These are phyloP conservation scores for Chalciporus piperatus DNA, from an alignment of 768 basidiomycete genomes.

Conservation along the genomic window DNA sequence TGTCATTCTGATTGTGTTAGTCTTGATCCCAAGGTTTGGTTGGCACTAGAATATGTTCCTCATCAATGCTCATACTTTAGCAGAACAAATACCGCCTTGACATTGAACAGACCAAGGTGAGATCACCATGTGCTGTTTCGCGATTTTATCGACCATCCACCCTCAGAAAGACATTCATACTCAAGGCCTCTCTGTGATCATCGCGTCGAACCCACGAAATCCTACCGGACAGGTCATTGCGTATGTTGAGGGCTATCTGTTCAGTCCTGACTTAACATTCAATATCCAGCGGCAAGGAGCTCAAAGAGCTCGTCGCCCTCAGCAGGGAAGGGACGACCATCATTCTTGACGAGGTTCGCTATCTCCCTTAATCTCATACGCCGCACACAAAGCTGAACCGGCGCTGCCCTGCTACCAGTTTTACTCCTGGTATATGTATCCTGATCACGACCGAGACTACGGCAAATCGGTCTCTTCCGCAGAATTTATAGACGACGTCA, in stretches of 20 bases:
- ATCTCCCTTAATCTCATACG: background rate
- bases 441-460: constrained; percentile 66
- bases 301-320: constrained; percentile 74
- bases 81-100: constrained; percentile 72
- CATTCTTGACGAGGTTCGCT: constrained; percentile 73
- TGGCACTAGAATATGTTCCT: background rate
- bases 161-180: constrained; percentile 71
- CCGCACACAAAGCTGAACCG: background rate
- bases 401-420: constrained; percentile 46
- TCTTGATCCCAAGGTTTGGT: constrained; percentile 43
- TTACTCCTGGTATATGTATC: constrained; percentile 95
- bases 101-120: constrained; percentile 73
- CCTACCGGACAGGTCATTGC: constrained; percentile 89
- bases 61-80: constrained; percentile 4
- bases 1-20: constrained; percentile 24
- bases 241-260: constrained; percentile 33
- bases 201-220: constrained; percentile 94
- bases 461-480: constrained; percentile 84
- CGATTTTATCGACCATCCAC: background rate
- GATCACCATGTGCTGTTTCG: background rate
- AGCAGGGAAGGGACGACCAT: constrained; percentile 78
- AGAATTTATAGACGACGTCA: constrained; percentile 81
- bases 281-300: constrained; percentile 63
- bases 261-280: constrained; percentile 7
- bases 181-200: constrained; percentile 80